These are phyloP conservation scores for Sedum album DNA, from an alignment of 164 flowering plant genomes.

Conservation along the genomic window DNA sequence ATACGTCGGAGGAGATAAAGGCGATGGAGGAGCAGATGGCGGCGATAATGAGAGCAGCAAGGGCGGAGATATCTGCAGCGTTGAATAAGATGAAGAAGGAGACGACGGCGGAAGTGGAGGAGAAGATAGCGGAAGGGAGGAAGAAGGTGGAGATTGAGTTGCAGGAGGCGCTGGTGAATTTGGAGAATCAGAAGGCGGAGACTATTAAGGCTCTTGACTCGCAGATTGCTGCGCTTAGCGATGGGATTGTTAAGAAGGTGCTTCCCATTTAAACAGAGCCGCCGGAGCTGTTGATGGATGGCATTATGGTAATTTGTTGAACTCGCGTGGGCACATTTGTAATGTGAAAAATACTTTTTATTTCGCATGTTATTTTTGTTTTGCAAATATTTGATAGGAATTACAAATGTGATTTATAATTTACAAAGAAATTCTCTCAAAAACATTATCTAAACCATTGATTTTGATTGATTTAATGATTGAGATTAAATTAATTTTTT, in stretches of 20 bases:
- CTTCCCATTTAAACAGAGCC: constrained; percentile 34
- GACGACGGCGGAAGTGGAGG: constrained; percentile 65
- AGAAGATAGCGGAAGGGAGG: constrained; percentile 61
- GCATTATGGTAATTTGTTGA: no score
- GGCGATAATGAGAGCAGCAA: constrained; percentile 78
- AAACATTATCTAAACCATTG: no score
- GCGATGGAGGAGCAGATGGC: constrained; percentile 81
- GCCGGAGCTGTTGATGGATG: no score
- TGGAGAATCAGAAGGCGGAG: constrained; percentile 82
- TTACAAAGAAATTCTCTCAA: no score
- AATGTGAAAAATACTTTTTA: no score
- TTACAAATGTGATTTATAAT: no score
- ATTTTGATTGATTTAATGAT: no score
- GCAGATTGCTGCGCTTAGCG: constrained; percentile 73
- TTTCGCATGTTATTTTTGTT: no score
- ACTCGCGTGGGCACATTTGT: no score
- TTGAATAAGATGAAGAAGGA: constrained; percentile 91
- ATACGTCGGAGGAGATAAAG: constrained; percentile 82
- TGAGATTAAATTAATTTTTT: no score
- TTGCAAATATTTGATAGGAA: no score
- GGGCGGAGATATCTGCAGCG: constrained; percentile 93
- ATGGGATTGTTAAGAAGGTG: constrained; percentile 83
- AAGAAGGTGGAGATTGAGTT: constrained; percentile 79
- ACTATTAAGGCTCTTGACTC: constrained; percentile 74
- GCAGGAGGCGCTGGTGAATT: constrained; percentile 57